Conservation (phyloP, 495 filamentous ascomycete genomes). For the Xylaria palmicola region DNA sequence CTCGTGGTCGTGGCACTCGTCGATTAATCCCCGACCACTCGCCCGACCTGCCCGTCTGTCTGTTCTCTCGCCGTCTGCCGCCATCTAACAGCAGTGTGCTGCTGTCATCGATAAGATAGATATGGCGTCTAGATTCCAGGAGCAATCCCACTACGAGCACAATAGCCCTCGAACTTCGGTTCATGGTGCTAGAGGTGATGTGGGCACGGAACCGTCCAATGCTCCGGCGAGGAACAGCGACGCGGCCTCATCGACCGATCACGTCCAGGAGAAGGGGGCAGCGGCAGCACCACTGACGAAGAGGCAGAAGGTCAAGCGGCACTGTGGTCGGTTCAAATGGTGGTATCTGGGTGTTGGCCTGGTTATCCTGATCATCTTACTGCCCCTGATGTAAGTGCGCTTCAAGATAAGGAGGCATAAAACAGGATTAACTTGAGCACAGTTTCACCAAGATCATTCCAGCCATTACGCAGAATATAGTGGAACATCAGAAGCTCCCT, state of each 20-base stretch:
- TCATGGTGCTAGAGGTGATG: constrained; percentile 25
- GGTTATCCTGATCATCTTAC: constrained; percentile 43
- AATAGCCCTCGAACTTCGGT: constrained; percentile 21
- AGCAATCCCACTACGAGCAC: constrained; percentile 27
- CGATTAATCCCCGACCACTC: not conserved
- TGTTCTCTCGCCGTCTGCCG: constrained; percentile 5
- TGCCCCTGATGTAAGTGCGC: constrained; percentile 43
- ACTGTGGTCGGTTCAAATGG: constrained; percentile 45
- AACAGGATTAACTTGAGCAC: not conserved
- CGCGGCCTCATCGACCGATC: constrained; percentile 21
- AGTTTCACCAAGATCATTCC: constrained; percentile 40
- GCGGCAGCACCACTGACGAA: constrained; percentile 25
- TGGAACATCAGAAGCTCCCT: constrained; percentile 39
- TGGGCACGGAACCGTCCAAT: constrained; percentile 13
- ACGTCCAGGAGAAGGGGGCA: constrained; percentile 30
- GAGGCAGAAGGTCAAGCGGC: constrained; percentile 31
- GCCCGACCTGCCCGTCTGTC: not conserved
- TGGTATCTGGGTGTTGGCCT: constrained; percentile 39
- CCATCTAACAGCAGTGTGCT: not conserved
- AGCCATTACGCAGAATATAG: constrained; percentile 44
- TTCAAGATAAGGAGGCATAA: not conserved
- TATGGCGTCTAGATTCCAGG: constrained; percentile 31
- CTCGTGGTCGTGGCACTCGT: constrained; percentile 3
- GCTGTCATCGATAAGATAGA: constrained; percentile 17
- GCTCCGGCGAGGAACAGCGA: constrained; percentile 19